A percentile compares a stretch with the other conserved stretches of the same genome.
Evolutionary conservation across 257 asterid genomes (phyloP).

Genomic region (Petunia secreta): DNA sequence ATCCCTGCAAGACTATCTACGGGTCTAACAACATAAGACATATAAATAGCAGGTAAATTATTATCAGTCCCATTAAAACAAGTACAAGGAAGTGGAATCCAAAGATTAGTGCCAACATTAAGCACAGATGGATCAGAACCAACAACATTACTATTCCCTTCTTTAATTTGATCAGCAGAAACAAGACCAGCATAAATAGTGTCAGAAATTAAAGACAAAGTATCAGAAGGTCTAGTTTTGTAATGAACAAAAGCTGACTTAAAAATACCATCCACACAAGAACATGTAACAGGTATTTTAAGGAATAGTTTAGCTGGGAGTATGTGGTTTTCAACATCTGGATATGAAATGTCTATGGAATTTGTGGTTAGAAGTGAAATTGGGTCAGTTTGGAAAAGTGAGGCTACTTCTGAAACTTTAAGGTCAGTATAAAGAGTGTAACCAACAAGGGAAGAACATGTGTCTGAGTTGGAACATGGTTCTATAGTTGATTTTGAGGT

Average conservation of each 20-base stretch:
- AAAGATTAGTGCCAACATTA: constrained; percentile 60
- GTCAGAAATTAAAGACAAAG: constrained; percentile 61
- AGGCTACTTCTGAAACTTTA: constrained; percentile 85
- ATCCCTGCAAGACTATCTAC: constrained; percentile 76
- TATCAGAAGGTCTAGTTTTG: constrained; percentile 85
- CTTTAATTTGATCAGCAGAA: constrained; percentile 83
- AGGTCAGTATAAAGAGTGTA: constrained; percentile 97
- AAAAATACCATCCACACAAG: constrained; percentile 89
- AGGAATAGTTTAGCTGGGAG: constrained; percentile 81
- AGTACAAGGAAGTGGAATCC: constrained; percentile 91
- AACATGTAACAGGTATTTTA: constrained; percentile 69
- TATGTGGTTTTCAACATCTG: constrained; percentile 94
- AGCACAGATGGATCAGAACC: constrained; percentile 72
- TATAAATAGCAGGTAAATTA: constrained; percentile 76
- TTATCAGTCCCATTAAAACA: constrained; percentile 86
- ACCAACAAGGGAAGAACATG: constrained; percentile 77
- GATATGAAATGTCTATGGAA: constrained; percentile 71
- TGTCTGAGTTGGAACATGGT: constrained; percentile 80
- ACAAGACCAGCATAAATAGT: constrained; percentile 74
- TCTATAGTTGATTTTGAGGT: constrained; percentile 85
- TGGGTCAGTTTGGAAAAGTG: constrained; percentile 88
- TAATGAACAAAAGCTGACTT: constrained; percentile 63
- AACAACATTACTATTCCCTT: constrained; percentile 64
- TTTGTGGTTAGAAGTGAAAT: constrained; percentile 76
- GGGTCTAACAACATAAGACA: constrained; percentile 74